A percentile compares a stretch with the other conserved stretches of the same genome.
phyloP scores from a whole-genome alignment of 176 grass and related monocot genomes.

The Carex kokanica region DNA sequence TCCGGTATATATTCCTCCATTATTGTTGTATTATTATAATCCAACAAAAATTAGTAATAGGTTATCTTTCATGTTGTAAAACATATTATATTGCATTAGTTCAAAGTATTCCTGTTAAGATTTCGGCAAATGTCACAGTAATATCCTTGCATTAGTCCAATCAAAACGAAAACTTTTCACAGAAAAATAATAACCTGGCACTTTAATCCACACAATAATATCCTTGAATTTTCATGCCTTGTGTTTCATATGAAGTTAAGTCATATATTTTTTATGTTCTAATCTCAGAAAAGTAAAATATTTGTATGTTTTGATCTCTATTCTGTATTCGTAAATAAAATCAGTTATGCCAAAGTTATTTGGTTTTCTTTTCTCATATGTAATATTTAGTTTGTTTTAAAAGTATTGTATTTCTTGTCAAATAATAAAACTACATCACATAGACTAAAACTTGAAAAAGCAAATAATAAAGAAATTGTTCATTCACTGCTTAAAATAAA shows the following conservation, averaged over 20 bases:
- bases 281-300: neutral
- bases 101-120: neutral
- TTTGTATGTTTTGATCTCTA: neutral
- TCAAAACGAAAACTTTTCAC: no score
- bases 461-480: neutral
- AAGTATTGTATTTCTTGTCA: neutral
- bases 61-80: neutral
- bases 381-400: neutral
- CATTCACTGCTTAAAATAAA: neutral
- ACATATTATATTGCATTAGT: neutral
- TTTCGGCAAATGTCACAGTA: neutral
- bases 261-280: neutral
- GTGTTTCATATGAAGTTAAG: neutral
- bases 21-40: neutral
- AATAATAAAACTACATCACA: neutral
- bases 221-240: no score
- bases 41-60: neutral
- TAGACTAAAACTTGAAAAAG: neutral
- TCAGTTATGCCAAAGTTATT: neutral
- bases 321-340: neutral
- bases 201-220: neutral
- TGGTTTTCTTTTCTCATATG: neutral
- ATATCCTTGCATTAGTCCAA: no score
- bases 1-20: neutral
- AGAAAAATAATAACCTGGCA: no score